phyloP scores from a whole-genome alignment of 2,329 filamentous ascomycete genomes.

The Botrytis pseudocinerea region DNA sequence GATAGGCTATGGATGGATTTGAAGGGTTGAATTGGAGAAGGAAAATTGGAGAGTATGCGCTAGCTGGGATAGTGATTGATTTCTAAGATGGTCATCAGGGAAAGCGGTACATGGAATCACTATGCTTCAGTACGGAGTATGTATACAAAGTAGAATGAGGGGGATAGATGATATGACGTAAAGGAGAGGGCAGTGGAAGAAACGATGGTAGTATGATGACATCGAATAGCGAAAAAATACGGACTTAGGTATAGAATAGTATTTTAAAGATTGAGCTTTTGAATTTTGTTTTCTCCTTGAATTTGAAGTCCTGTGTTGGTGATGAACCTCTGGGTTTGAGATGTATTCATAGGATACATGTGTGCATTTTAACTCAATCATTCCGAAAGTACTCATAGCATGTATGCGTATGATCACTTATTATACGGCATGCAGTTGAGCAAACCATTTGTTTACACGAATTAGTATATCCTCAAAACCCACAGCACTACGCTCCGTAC shows the following conservation, averaged over 20 bases:
- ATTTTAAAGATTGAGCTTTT: neutral
- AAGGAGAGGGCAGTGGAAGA: neutral
- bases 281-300: too few relatives aligned
- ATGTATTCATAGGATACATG: neutral
- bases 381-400: neutral
- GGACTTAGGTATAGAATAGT: neutral
- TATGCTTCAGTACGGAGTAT: neutral
- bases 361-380: neutral
- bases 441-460: neutral
- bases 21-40: neutral
- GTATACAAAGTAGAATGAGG: neutral
- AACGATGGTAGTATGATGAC: neutral
- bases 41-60: neutral
- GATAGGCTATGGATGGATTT: neutral
- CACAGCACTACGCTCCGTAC: neutral
- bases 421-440: neutral
- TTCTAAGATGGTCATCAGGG: neutral
- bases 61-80: neutral
- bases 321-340: neutral
- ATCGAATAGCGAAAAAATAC: neutral
- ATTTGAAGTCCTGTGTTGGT: too few relatives aligned
- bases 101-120: neutral
- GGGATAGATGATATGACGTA: neutral
- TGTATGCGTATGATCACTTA: neutral
- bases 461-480: neutral